phyloP scores from a whole-genome alignment of 2,329 filamentous ascomycete genomes.

The Ophiostoma quercus region DNA sequence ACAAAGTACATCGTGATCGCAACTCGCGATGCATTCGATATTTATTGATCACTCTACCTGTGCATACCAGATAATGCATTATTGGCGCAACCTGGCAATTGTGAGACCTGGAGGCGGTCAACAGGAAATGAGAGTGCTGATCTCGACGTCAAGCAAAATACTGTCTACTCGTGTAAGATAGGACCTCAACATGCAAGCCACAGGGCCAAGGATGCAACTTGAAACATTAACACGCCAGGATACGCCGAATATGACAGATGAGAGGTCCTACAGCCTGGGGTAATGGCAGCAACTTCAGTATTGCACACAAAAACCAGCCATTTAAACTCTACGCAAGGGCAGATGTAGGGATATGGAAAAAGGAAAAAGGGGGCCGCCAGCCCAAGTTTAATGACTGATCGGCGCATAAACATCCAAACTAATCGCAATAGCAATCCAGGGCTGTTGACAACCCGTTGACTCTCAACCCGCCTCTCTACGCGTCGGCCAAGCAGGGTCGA shows the following conservation, averaged over 20 bases:
- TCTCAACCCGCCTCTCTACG: neutral
- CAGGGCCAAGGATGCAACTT: neutral
- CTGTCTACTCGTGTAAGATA: too few species aligned
- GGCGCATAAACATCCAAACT: constrained; percentile 5
- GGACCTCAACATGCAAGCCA: neutral
- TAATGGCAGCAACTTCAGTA: neutral
- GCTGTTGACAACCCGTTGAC: neutral
- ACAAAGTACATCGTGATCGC: too few species aligned
- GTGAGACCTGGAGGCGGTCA: neutral
- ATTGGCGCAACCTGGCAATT: neutral
- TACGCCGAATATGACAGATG: neutral
- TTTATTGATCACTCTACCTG: neutral
- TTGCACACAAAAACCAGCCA: neutral
- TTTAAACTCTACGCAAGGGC: neutral
- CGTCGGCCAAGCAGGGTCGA: neutral
- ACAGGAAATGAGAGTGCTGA: neutral
- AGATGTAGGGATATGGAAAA: neutral
- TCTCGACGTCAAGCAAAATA: neutral
- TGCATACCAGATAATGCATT: neutral
- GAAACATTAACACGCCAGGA: neutral
- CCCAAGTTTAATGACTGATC: neutral
- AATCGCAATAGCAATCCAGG: neutral
- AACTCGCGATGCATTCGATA: neutral
- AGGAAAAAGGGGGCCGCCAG: neutral
- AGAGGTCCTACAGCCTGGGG: neutral